Percentiles rank a stretch among this genome's conserved stretches.
phyloP scores from a whole-genome alignment of 1,284 basidiomycete species.

The Sanghuangporus sanghuang region DNA sequence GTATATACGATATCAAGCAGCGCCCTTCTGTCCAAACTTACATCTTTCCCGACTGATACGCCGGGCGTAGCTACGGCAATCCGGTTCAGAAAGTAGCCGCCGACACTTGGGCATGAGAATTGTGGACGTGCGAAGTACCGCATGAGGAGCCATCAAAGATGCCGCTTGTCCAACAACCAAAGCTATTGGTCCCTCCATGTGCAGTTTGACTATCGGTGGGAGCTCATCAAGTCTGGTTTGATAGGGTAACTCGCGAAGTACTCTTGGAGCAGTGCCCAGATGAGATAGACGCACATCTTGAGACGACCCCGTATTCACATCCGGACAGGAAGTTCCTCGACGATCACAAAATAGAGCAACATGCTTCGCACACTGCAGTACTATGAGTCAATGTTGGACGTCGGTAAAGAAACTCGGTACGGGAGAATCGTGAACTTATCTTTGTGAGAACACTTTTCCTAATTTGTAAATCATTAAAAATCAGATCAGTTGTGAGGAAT shows the following conservation, averaged over 20 bases:
- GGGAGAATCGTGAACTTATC: not conserved
- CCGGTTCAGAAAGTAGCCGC: not conserved
- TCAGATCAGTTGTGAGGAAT: not conserved
- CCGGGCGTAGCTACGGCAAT: constrained; percentile 6
- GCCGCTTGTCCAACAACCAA: not conserved
- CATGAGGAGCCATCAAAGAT: constrained; percentile 3
- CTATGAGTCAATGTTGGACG: not conserved
- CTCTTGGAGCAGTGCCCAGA: not conserved
- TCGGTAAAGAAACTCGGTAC: not conserved
- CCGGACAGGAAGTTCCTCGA: not conserved
- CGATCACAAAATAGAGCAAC: not conserved
- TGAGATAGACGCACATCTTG: not conserved
- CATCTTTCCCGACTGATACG: not conserved
- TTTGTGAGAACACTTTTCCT: not conserved
- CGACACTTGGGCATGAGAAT: not conserved
- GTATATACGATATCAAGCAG: constrained; percentile 1
- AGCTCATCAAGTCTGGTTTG: constrained; percentile 6
- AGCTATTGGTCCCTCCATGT: not conserved
- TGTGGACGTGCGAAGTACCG: not conserved
- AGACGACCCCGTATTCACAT: not conserved
- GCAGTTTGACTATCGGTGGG: not conserved
- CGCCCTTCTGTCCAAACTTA: constrained; percentile 4
- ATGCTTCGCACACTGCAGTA: not conserved
- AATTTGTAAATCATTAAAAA: not conserved
- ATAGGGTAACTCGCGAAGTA: not conserved